Evolutionary conservation across 2,329 filamentous ascomycete genomes (phyloP).

Genomic region (Talaromyces sp.): DNA sequence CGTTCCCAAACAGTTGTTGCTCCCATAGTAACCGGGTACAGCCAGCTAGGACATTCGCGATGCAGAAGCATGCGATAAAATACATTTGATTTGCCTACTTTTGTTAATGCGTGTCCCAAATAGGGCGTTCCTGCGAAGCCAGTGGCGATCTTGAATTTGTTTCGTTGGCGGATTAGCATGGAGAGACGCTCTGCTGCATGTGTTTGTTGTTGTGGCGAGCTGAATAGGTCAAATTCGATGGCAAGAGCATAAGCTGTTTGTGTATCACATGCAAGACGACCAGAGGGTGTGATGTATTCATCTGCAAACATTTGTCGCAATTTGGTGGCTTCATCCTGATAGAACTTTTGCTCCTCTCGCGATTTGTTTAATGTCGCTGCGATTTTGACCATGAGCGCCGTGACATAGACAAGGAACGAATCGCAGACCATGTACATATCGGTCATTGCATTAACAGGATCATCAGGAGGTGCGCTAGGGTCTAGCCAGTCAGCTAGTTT

Average conservation of each 20-base stretch:
- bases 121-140: constrained; percentile 30
- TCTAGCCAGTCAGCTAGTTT: constrained; percentile 41
- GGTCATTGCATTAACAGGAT: constrained; percentile 29
- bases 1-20: constrained; percentile 43
- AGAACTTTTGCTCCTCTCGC: not conserved
- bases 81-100: constrained; percentile 23
- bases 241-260: constrained; percentile 31
- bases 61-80: constrained; percentile 44
- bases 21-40: constrained; percentile 39
- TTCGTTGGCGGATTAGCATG: constrained; percentile 22
- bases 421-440: constrained; percentile 31
- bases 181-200: constrained; percentile 10
- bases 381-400: constrained; percentile 28
- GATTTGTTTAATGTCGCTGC: constrained; percentile 10
- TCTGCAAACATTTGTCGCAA: constrained; percentile 25
- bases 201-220: not conserved
- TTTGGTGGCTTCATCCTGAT: constrained; percentile 14
- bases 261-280: constrained; percentile 27
- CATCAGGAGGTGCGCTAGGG: constrained; percentile 31
- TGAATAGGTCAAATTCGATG: constrained; percentile 28
- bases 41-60: constrained; percentile 35
- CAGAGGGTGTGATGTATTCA: constrained; percentile 26
- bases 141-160: constrained; percentile 29
- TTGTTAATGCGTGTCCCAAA: constrained; percentile 29
- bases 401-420: constrained; percentile 34